These are phyloP conservation scores for Aspergillus intermedius DNA, from an alignment of 2,329 filamentous ascomycete species.

Conservation along the genomic window DNA sequence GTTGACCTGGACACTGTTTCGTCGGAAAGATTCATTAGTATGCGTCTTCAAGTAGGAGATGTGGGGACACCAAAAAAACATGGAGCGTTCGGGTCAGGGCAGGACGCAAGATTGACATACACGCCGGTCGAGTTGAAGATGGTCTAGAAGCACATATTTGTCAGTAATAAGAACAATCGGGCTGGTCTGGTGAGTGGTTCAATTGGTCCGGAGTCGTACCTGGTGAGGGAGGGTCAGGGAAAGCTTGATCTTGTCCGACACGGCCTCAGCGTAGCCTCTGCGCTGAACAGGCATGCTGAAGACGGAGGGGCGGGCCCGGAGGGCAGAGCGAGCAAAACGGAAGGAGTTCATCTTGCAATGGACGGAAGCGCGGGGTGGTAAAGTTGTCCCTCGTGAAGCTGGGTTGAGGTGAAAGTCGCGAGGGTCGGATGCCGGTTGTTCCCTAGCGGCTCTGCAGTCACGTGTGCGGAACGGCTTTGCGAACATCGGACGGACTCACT, in stretches of 20 bases:
- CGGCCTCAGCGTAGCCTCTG: constrained; percentile 84
- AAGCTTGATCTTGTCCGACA: constrained; percentile 94
- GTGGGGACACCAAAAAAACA: neutral
- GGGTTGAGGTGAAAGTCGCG: constrained; percentile 33
- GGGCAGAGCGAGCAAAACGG: constrained; percentile 82
- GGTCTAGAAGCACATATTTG: constrained; percentile 40
- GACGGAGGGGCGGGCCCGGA: constrained; percentile 73
- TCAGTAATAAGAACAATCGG: neutral
- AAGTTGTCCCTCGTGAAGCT: constrained; percentile 30
- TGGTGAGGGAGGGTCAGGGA: constrained; percentile 96
- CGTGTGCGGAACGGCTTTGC: constrained; percentile 18
- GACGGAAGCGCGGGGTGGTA: constrained; percentile 24
- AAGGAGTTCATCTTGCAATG: constrained; percentile 74
- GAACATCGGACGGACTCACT: constrained; percentile 1
- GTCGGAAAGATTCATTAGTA: constrained; percentile 59
- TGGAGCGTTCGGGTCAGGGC: constrained; percentile 1
- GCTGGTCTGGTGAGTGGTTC: neutral
- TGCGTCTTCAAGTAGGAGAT: constrained; percentile 9
- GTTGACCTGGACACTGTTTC: constrained; percentile 81
- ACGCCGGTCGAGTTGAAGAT: constrained; percentile 67
- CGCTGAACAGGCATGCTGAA: constrained; percentile 70
- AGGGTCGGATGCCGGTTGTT: constrained; percentile 34
- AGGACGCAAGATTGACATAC: constrained; percentile 43
- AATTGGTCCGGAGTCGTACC: constrained; percentile 56
- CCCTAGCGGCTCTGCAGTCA: constrained; percentile 29